Evolutionary conservation across 2,329 filamentous ascomycete genomes (phyloP).

Genomic region (Apiospora kogelbergensis): DNA sequence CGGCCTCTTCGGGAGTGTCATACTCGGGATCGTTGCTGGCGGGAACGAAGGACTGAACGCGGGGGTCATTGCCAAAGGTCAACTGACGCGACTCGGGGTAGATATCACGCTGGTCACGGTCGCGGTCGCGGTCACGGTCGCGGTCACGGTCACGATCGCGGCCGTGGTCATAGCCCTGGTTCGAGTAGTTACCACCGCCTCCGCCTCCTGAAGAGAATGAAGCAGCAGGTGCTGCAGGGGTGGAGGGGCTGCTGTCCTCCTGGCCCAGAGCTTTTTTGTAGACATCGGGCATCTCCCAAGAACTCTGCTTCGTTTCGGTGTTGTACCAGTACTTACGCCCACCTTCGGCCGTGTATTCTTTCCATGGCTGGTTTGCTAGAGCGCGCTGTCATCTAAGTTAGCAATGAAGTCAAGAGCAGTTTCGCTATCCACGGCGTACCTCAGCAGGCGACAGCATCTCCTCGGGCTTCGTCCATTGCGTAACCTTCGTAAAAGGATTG

Average conservation of each 20-base stretch:
- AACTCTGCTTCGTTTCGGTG: slow-evolving; percentile 85
- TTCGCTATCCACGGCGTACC: slow-evolving; percentile 46
- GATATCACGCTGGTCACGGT: slow-evolving; percentile 37
- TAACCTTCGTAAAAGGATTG: slow-evolving; percentile 80
- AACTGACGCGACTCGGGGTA: slow-evolving; percentile 58
- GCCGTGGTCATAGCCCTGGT: slow-evolving; percentile 22
- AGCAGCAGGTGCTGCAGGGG: slow-evolving; percentile 44
- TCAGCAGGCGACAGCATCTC: slow-evolving; percentile 84
- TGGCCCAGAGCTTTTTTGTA: slow-evolving; percentile 75
- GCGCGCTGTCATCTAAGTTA: slow-evolving; percentile 59
- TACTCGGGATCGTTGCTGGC: slow-evolving; percentile 75
- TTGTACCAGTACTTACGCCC: slow-evolving; percentile 97
- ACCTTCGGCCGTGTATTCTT: slow-evolving; percentile 83
- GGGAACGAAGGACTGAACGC: slow-evolving; percentile 59
- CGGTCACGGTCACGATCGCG: slow-evolving; percentile 21
- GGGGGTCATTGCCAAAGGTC: slow-evolving; percentile 55
- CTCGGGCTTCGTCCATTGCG: slow-evolving; percentile 91
- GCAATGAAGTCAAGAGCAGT: slow-evolving; percentile 16
- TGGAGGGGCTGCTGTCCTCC: slow-evolving; percentile 44
- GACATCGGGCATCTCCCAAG: slow-evolving; percentile 88
- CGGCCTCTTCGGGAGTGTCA: slow-evolving; percentile 79
- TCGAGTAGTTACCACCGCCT: slow-evolving; percentile 33
- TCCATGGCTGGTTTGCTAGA: slow-evolving; percentile 83
- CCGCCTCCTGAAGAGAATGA: slow-evolving; percentile 45
- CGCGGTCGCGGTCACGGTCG: slow-evolving; percentile 27